Evolutionary conservation across 139 green algal species (phyloP).

Genomic region (Zygnema circumcarinatum): DNA sequence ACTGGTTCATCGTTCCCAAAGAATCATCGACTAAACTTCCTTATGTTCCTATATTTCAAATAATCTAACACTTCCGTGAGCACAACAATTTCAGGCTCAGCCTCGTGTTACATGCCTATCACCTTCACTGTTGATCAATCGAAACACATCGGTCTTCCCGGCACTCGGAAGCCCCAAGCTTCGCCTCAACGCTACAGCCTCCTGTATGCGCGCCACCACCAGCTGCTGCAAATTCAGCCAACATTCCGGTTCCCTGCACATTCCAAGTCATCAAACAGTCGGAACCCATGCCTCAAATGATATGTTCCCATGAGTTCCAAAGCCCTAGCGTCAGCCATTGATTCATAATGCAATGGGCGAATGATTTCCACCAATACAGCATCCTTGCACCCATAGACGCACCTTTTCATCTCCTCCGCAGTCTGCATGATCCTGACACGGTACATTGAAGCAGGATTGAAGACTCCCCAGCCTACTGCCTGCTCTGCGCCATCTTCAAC

Average conservation of each 20-base stretch:
- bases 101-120: conserved; percentile 40
- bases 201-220: conserved; percentile 11
- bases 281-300: background rate
- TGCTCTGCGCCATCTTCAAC: conserved; percentile 45
- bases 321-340: background rate
- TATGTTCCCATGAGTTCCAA: background rate
- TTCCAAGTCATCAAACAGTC: background rate
- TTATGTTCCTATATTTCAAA: too few relatives aligned
- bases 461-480: conserved; percentile 59
- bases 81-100: background rate
- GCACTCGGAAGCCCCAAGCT: background rate
- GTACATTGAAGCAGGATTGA: conserved; percentile 66
- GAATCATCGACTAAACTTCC: too few relatives aligned
- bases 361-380: background rate
- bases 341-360: conserved; percentile 9
- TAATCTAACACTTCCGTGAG: too few relatives aligned
- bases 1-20: too few relatives aligned
- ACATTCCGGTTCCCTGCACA: background rate
- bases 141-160: conserved; percentile 53
- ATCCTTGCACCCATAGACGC: background rate
- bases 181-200: conserved; percentile 26
- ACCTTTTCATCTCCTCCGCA: conserved; percentile 26
- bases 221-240: conserved; percentile 12
- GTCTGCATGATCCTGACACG: conserved; percentile 59
- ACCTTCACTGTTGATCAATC: conserved; percentile 66